Evolutionary conservation across 225 moss, liverwort and hornwort genomes (phyloP), one percentile per base, ranked within the genome.

Genomic region (Straminergon stramineum): DNA sequence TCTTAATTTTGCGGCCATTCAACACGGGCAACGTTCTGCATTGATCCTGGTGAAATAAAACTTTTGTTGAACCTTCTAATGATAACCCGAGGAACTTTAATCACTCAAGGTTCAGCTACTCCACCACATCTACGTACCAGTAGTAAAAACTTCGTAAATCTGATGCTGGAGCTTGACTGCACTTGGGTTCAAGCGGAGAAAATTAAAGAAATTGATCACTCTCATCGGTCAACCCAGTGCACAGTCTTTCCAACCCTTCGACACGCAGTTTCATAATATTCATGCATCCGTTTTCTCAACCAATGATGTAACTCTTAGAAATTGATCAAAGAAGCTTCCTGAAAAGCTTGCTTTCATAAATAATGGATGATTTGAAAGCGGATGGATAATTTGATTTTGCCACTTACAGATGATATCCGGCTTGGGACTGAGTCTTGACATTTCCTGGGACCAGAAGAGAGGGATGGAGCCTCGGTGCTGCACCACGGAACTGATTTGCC

Each of bases 371-470:
- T 57, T 79, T 1, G 58, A 28, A 58, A 58, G 27, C 37, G 6
- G 16, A 4, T 26, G 23, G 24, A 13, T 24, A 30, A 55, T 34
- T 34, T 66, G 34, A 18, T 35, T 65, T 41, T 15, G 16, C 3
- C 26, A 83, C 98, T 92, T 92, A 98, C 98, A 91, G 68, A 97
- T 93, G 28, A 97, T 99, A 24, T 99, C 99, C 81, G 99, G 99
- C 84, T 99, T 99, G 78, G 97, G 96, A 88, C 97, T 99, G 43
- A 97, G 95, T 19, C 95, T 93, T 61, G 97, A 99, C 67, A 95
- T 95, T 91, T 97, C 97, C 86, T 99, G 99, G 43, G 99, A 97
- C 99, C 97, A 99, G 62, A 99, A 99, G 37, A 99, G 96, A 53
- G 99, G 97, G 65, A 99, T 97, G 81, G 97, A 99, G 85, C 99